A percentile compares a stretch with the other conserved stretches of the same genome.
Conservation (phyloP, 257 asterid genomes). For the Solanum ossicruentum region DNA sequence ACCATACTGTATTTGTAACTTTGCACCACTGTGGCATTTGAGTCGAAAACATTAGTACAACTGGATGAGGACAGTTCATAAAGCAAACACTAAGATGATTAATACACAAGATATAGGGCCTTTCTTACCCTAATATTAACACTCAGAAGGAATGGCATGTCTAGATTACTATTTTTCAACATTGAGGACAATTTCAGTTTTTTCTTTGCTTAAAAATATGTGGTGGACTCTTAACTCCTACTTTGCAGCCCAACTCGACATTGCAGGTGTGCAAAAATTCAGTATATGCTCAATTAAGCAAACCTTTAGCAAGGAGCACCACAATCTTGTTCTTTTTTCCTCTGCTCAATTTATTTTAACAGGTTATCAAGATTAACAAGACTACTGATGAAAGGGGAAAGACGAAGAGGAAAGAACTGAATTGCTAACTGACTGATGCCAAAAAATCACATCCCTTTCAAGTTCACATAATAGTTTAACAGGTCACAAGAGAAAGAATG, state of each 20-base stretch:
- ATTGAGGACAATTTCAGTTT: not conserved
- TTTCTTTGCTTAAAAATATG: not conserved
- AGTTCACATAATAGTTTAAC: not conserved
- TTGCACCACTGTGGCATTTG: constrained; percentile 59
- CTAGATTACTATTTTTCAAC: not conserved
- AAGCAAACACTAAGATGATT: not conserved
- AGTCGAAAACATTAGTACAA: constrained; percentile 1
- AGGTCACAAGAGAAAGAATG: not conserved
- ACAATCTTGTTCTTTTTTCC: not conserved
- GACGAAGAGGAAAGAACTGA: not conserved
- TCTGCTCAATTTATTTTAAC: not conserved
- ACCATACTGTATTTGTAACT: constrained; percentile 87
- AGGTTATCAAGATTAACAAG: not conserved
- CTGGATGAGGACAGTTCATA: not conserved
- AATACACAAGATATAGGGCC: not conserved
- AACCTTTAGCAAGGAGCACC: not conserved
- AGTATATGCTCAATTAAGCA: not conserved
- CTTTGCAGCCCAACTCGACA: not conserved
- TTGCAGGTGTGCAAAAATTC: not conserved
- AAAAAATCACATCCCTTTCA: not conserved
- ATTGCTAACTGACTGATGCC: not conserved
- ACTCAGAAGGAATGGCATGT: not conserved
- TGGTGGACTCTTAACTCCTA: not conserved
- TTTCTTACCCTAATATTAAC: not conserved
- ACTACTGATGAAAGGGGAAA: not conserved